phyloP scores from a whole-genome alignment of 805 yeast genomes.

The Metschnikowia amazonensis region DNA sequence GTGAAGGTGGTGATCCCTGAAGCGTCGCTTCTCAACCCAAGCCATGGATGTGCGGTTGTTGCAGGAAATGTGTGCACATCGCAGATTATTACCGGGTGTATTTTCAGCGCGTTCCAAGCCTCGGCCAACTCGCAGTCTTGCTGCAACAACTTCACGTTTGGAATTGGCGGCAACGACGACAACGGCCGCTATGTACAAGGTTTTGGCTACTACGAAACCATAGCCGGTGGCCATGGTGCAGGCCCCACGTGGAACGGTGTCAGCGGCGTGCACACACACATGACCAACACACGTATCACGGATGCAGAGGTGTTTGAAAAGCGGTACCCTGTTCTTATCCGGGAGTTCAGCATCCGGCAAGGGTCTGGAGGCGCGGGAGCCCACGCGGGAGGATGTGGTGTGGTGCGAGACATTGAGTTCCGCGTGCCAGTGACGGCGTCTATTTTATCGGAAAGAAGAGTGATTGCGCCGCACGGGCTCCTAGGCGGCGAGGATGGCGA shows the following conservation, averaged over 20 bases:
- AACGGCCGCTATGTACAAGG: constrained; percentile 30
- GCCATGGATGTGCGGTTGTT: constrained; percentile 85
- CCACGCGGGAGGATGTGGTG: constrained; percentile 18
- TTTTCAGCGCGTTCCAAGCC: constrained; percentile 79
- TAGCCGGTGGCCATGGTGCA: constrained; percentile 21
- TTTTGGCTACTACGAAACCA: constrained; percentile 21
- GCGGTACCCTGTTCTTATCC: constrained; percentile 20
- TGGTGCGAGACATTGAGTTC: constrained; percentile 19
- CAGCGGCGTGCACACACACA: constrained; percentile 19
- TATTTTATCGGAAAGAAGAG: constrained; percentile 81
- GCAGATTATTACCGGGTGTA: constrained; percentile 87
- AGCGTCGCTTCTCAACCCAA: constrained; percentile 57
- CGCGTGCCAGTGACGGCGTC: constrained; percentile 19
- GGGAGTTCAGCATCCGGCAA: constrained; percentile 16
- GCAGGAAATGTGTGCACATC: constrained; percentile 91
- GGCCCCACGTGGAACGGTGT: constrained; percentile 21
- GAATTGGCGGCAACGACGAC: constrained; percentile 55
- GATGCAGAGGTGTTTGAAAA: constrained; percentile 21
- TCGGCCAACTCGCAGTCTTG: constrained; percentile 97
- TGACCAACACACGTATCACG: constrained; percentile 21
- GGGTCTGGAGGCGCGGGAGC: constrained; percentile 18
- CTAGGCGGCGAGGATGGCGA: constrained; percentile 76
- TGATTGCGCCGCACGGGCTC: constrained; percentile 81
- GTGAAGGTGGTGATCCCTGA: constrained; percentile 50
- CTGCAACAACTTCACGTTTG: constrained; percentile 91